Base-by-base conservation (phyloP, 2,329 filamentous ascomycete species). In the Tolypocladium inflatum region DNA sequence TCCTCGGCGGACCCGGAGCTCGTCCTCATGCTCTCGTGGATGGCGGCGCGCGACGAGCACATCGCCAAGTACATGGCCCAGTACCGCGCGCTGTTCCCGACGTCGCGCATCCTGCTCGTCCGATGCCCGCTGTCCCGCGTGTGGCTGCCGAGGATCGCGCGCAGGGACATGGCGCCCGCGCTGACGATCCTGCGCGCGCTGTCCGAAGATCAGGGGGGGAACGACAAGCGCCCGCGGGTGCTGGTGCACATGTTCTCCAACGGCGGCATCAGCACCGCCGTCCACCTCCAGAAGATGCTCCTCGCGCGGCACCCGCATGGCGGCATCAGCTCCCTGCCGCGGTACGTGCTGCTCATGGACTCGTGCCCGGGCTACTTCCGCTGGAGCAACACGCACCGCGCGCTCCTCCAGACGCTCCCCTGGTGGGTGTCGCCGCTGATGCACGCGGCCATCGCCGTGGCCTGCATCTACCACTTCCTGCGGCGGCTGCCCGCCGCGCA, bases 161-260 rank as follows among this genome's bases (percentile, higher is more conserved):
- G 63, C 19, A 63, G 61, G 33, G 68, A 73, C 51, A 70, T 77
- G 58, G 61, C 65, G 56, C 73, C 76, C 1, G 78, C 76, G 4
- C 63, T 78, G 8, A 66, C 71, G 35, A 69, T 76, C 19, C 61
- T 81, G 51, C 70, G 68, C 33, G 68, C 67, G 1, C 59, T 72
- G 15, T 60, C 70, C 11, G 63, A 66, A 39, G 62, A 64, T 15
- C 64, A 57, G n/a, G 62, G 21, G 13, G 57, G 45, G 30, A 66
- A 52, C 63, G 64, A 60, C 11, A 52, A 43, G 7, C n/a, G 39
- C 2, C 62, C 67, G 13, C 67, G 69, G 38, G 67, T 81, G 19
- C 70, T 82, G 3, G 64, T 79, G 15, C 80, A 82, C 62, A 59
- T 75, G 39, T 81, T 82, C 63, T 82, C 80, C 43, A 82, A 83